Evolutionary conservation across 129 eudicot species (phyloP).

Genomic region (Logfia minima): DNA sequence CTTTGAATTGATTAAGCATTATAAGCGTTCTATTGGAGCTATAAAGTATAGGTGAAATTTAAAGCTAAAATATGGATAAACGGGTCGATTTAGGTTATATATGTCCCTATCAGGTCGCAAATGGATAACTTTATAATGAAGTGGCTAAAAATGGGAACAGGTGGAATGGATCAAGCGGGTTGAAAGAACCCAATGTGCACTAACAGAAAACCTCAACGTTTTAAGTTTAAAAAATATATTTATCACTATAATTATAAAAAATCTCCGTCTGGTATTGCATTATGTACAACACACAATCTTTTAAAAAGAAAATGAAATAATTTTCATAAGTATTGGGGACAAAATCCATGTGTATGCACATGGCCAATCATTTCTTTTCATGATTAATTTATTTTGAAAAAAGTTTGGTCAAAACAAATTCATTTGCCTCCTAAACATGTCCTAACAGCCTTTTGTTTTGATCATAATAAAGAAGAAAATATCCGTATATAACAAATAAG

Average conservation of each 20-base stretch:
- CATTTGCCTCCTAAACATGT: constrained; percentile 12
- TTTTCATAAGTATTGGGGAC: constrained; percentile 19
- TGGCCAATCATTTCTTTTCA: constrained; percentile 21
- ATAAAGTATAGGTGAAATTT: neutral
- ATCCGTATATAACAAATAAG: constrained; percentile 2
- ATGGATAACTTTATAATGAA: neutral
- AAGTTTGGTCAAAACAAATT: constrained; percentile 22
- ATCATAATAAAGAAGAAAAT: neutral
- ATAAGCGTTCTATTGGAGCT: neutral
- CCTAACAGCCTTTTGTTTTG: neutral
- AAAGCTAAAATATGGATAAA: neutral
- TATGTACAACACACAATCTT: neutral
- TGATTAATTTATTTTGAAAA: neutral
- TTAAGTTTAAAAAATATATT: neutral
- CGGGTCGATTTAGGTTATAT: neutral
- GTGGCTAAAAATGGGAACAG: neutral
- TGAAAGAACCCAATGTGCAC: neutral
- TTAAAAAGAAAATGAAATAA: neutral
- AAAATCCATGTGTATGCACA: constrained; percentile 31
- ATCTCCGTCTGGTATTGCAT: neutral
- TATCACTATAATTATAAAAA: neutral
- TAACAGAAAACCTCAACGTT: neutral
- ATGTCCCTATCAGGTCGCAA: neutral
- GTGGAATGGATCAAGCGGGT: neutral
- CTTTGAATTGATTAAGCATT: neutral